Evolutionary conservation across 768 basidiomycete genomes (phyloP), one percentile per base, ranked within the genome.

Genomic region (Imleria badia): DNA sequence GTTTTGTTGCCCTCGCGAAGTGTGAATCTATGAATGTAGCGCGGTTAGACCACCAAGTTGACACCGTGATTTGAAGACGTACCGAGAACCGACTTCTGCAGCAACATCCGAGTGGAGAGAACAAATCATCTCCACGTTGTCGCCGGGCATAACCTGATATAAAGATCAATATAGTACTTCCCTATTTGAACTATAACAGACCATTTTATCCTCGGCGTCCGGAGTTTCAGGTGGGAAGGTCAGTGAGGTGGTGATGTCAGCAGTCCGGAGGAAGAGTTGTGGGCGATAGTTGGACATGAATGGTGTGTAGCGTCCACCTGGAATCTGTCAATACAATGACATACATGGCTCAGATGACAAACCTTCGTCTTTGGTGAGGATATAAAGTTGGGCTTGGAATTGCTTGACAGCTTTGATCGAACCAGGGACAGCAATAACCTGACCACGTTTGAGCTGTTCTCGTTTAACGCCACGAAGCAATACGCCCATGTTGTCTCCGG

Each of bases 401-500:
- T 91, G 91, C 79, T 89, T 94, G 63, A 89, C 87, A n/a, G 91
- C 80, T 75, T 94, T 96, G 76, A 98, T 91, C 9, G 91, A 83
- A 33, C 93, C 93, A 23, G 95, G 94, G 31, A 84, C 81, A 62
- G 87, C 83, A 67, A 99, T 83, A 52, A 98, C 89, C 70, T 95
- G 93, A 42, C 97, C 97, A 60, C 97, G 90, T 60, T 84, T 82
- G 66, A 99, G 78, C 74, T 98, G 94, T 69, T 98, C 97, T 59
- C 96, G 89, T 77, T 98, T 98, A 73, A 98, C 78, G 69, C 97
- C 95, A 73, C 97, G 93, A 43, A 99, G 86, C 35, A 99, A 81
- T 52, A 89, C 91, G 62, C 97, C 97, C 93, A 98, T 98, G 80
- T 98, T 98, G 75, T 99, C 97, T 64, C 97, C 97, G 58, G 97